These are phyloP conservation scores for Anisodus acutangulus DNA, from an alignment of 257 asterid species.

Conservation along the genomic window DNA sequence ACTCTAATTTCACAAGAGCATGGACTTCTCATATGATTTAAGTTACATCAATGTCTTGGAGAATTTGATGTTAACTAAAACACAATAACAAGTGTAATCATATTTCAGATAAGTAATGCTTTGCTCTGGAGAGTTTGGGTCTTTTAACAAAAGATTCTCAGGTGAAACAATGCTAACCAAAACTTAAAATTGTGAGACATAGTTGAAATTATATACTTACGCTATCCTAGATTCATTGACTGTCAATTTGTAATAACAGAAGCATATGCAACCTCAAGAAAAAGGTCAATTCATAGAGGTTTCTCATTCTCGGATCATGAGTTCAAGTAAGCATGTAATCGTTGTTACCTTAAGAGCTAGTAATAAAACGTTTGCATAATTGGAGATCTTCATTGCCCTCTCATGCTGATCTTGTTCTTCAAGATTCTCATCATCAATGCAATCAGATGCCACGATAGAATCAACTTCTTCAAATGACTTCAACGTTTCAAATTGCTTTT, in stretches of 20 bases:
- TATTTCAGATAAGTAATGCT: background rate
- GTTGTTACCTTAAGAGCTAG: slow-evolving; percentile 69
- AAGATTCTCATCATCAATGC: slow-evolving; percentile 58
- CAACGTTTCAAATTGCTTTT: slow-evolving; percentile 71
- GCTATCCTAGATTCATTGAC: background rate
- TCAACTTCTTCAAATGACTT: slow-evolving; percentile 85
- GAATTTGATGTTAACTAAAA: background rate
- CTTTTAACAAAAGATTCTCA: background rate
- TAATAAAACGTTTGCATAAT: slow-evolving; percentile 71
- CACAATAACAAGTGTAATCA: background rate
- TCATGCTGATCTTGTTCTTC: slow-evolving; percentile 73
- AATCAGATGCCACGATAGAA: slow-evolving; percentile 48
- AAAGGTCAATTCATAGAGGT: background rate
- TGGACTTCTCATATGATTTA: background rate
- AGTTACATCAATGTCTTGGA: background rate
- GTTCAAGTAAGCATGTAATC: background rate
- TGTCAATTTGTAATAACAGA: background rate
- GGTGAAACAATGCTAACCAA: background rate
- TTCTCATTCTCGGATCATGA: background rate
- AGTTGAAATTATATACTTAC: background rate
- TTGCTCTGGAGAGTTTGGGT: background rate
- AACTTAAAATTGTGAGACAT: background rate
- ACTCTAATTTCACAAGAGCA: background rate
- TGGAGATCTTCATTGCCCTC: slow-evolving; percentile 88
- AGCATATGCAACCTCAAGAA: background rate